Evolutionary conservation across 352 stramenopile species (phyloP).

Genomic region (Pythium grandisporangium): DNA sequence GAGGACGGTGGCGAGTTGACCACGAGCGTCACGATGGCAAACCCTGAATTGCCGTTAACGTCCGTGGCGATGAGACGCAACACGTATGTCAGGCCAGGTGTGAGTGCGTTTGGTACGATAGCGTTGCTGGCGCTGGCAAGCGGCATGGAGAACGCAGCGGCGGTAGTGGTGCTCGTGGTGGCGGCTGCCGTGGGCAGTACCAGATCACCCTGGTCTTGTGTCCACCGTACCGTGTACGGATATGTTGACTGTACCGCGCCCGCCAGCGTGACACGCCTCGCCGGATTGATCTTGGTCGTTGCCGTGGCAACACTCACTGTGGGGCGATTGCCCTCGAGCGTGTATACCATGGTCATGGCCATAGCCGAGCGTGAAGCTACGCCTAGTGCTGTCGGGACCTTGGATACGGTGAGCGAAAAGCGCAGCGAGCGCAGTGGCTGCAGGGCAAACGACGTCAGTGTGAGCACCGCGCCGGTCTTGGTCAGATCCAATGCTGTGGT

Average conservation of each 20-base stretch:
- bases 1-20: constrained; percentile 58
- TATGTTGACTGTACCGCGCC: constrained; percentile 43
- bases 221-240: constrained; percentile 42
- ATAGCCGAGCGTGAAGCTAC: constrained; percentile 6
- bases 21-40: constrained; percentile 29
- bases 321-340: constrained; percentile 27
- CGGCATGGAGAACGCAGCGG: constrained; percentile 37
- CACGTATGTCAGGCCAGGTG: constrained; percentile 48
- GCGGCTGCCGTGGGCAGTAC: constrained; percentile 13
- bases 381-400: too few relatives aligned
- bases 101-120: constrained; percentile 44
- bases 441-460: constrained; percentile 35
- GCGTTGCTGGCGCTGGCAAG: constrained; percentile 42
- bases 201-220: constrained; percentile 50
- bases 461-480: too few relatives aligned
- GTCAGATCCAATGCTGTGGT: too few relatives aligned
- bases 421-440: constrained; percentile 21
- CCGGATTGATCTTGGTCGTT: constrained; percentile 33
- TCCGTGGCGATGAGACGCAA: constrained; percentile 52
- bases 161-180: constrained; percentile 15
- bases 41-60: constrained; percentile 40
- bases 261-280: constrained; percentile 23
- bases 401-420: constrained; percentile 29
- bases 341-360: constrained; percentile 34
- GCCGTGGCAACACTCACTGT: constrained; percentile 22